phyloP scores from a whole-genome alignment of 371 early-diverging fungal genomes.

The Mortierella sp. region DNA sequence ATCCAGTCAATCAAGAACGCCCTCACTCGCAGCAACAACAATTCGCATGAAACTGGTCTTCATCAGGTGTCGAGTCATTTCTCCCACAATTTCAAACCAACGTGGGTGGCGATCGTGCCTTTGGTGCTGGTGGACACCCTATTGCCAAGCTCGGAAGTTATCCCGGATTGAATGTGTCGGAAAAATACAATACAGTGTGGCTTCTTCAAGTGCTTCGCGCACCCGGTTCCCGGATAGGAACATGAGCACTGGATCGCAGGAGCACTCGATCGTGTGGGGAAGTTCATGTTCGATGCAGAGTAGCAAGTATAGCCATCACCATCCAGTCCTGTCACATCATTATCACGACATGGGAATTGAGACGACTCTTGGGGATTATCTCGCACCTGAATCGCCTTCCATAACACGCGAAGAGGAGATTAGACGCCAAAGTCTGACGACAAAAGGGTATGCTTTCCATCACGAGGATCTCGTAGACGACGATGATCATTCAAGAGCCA shows the following conservation, averaged over 20 bases:
- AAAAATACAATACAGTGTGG: slow-evolving; percentile 29
- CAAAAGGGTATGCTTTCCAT: slow-evolving; percentile 22
- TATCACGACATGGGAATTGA: slow-evolving; percentile 22
- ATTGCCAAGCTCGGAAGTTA: slow-evolving; percentile 44
- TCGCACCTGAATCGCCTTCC: slow-evolving; percentile 42
- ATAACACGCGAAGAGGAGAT: slow-evolving; percentile 44
- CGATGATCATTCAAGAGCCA: slow-evolving; percentile 26
- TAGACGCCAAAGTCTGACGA: slow-evolving; percentile 23
- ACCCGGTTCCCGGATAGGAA: slow-evolving; percentile 29
- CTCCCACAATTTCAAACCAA: slow-evolving; percentile 1
- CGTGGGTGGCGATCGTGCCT: slow-evolving; percentile 12
- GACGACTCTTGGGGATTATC: slow-evolving; percentile 42
- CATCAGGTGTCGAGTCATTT: slow-evolving; percentile 10
- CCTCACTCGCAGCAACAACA: slow-evolving; percentile 34
- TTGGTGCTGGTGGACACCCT: slow-evolving; percentile 40
- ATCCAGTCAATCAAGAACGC: slow-evolving; percentile 40
- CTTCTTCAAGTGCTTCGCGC: not conserved
- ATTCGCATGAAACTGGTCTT: slow-evolving; percentile 21
- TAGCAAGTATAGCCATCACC: slow-evolving; percentile 46
- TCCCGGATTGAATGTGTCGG: slow-evolving; percentile 30
- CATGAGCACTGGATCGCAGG: slow-evolving; percentile 10
- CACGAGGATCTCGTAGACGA: slow-evolving; percentile 10
- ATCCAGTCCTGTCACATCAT: slow-evolving; percentile 23
- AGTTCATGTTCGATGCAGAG: slow-evolving; percentile 24
- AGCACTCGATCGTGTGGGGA: slow-evolving; percentile 37